Base-by-base conservation (phyloP, 805 yeast species). In the Phaffomyces thermotolerans region DNA sequence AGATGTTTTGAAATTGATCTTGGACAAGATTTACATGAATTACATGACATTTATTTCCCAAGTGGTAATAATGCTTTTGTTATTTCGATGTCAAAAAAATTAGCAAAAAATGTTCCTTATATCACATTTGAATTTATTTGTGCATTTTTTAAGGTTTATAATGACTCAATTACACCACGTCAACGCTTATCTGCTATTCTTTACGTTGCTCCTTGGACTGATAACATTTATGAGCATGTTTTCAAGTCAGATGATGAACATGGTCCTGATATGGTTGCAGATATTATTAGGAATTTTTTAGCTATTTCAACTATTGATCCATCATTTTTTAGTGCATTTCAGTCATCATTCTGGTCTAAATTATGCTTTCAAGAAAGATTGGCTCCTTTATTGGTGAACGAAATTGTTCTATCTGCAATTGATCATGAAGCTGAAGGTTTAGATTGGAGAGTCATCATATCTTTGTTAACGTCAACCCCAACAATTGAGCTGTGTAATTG, bases 391-490 rank as follows among this genome's bases (percentile, higher is more conserved):
- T 66, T 86, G 22, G 72, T 87, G 10, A 89, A 84, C 49, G 96
- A 86, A 54, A 76, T 84, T 20, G 76, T 86, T 6, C 75, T 80
- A 2, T 81, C 80, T 49, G 82, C 89, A 1, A 73, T 85, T 51
- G 93, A 84, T 50, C 77, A 81, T 54, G 84, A 82, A 51, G 80
- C 87, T n/a, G 87, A 82, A 51, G 84, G 81, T 4, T 73, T 76
- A 33, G 79, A 73, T 39, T 84, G 87, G 87, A 71, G 72, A 17
- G 75, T 73, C 38, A 72, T 80, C 6, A 71, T 82, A 2, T 71
- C 82, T 1, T 69, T 83, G n/a, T 66, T 87, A 50, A 73, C 82
- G 1, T 61, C 77, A 13, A 67, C 76, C 20, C 89, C 95, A 4
- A 79, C 91, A 1, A 67, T 81, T n/a, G 86, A 81, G 49, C 69